phyloP scores from a whole-genome alignment of 768 basidiomycete species.

The Boletus sensibilis region DNA sequence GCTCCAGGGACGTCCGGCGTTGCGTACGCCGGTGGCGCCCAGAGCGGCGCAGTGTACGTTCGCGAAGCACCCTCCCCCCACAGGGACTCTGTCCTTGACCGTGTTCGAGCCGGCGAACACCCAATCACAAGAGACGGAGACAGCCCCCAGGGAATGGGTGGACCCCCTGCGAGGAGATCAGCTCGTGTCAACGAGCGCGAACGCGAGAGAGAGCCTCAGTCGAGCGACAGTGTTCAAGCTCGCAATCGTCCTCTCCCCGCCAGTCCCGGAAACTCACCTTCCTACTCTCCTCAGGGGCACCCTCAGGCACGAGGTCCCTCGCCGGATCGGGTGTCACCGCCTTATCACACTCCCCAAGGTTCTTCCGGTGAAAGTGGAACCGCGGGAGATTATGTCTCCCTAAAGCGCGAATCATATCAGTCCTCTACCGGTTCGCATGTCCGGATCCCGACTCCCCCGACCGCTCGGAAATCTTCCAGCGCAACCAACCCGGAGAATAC shows the following conservation, averaged over 20 bases:
- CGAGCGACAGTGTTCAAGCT: constrained; percentile 24
- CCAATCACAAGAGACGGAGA: constrained; percentile 57
- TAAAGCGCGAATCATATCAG: constrained; percentile 45
- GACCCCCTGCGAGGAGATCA: constrained; percentile 17
- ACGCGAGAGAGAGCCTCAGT: constrained; percentile 44
- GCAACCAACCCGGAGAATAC: constrained; percentile 19
- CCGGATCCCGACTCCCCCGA: constrained; percentile 31
- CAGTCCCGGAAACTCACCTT: constrained; percentile 39
- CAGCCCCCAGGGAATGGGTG: constrained; percentile 29
- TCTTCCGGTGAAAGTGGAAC: constrained; percentile 44
- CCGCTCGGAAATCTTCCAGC: constrained; percentile 26
- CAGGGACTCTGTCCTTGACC: constrained; percentile 52
- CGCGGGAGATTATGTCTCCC: constrained; percentile 43
- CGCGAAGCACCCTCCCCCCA: constrained; percentile 43
- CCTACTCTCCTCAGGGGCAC: constrained; percentile 42
- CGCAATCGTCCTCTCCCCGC: constrained; percentile 31
- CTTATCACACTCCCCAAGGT: constrained; percentile 48
- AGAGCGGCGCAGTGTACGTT: constrained; percentile 36
- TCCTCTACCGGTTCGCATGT: constrained; percentile 27
- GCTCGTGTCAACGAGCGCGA: constrained; percentile 33
- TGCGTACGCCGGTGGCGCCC: constrained; percentile 48
- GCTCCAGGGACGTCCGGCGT: constrained; percentile 41
- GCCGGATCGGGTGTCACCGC: constrained; percentile 53
- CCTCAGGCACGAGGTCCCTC: constrained; percentile 44
- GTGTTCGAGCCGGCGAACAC: constrained; percentile 51